Conservation (phyloP, 768 basidiomycete genomes). For the Sarcodon aspratus region DNA sequence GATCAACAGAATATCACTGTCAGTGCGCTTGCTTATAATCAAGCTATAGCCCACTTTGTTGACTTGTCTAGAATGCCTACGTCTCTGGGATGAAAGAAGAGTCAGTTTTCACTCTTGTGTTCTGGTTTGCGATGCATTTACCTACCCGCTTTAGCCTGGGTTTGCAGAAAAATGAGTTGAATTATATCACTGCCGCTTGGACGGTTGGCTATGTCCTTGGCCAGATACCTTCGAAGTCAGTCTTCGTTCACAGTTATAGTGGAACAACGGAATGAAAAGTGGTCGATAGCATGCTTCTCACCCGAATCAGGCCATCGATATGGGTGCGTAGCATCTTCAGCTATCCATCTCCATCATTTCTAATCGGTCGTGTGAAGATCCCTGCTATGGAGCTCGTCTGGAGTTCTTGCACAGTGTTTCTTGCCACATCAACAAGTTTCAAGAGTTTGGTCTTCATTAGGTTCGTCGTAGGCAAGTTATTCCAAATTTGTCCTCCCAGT, state of each 20-base stretch:
- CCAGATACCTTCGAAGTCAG: conserved; percentile 18
- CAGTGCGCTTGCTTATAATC: background rate
- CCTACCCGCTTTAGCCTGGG: no score
- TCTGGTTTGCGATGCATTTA: background rate
- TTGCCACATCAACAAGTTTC: conserved; percentile 21
- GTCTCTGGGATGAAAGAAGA: conserved; percentile 29
- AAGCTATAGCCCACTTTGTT: background rate
- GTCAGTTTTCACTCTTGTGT: conserved; percentile 10
- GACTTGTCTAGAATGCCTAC: conserved; percentile 20
- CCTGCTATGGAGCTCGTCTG: conserved; percentile 26
- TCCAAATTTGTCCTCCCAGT: background rate
- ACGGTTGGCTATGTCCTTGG: conserved; percentile 26
- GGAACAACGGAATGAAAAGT: background rate
- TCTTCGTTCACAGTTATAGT: background rate
- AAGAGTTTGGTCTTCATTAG: conserved; percentile 19
- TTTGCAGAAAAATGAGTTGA: conserved; percentile 21
- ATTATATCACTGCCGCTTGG: conserved; percentile 28
- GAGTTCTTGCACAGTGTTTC: conserved; percentile 23
- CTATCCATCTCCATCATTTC: no score
- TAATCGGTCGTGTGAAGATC: conserved; percentile 10
- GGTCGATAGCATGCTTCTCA: conserved; percentile 19
- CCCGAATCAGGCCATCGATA: conserved; percentile 22
- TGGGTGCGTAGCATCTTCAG: conserved; percentile 13
- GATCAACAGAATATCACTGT: conserved; percentile 28
- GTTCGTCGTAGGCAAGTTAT: conserved; percentile 22